These are phyloP conservation scores for Diospyros kaki DNA, from an alignment of 148 eudicot species.

Conservation along the genomic window DNA sequence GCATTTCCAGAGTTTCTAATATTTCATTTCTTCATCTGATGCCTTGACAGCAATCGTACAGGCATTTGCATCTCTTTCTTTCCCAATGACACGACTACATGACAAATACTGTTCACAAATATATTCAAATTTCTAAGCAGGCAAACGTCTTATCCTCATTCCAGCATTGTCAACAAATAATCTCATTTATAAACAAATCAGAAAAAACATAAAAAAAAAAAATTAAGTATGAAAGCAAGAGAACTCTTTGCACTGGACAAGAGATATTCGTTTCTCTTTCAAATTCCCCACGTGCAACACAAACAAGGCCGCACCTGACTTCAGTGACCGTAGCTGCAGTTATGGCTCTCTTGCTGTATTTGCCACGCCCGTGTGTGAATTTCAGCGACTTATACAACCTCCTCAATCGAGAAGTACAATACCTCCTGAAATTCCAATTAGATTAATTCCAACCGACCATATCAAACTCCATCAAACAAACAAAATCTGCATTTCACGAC, in stretches of 20 bases:
- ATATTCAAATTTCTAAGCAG: not conserved
- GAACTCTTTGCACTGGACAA: not conserved
- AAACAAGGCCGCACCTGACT: constrained; percentile 59
- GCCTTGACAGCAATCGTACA: not conserved
- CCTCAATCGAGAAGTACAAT: constrained; percentile 88
- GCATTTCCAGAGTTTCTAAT: not conserved
- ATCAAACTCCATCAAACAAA: not conserved
- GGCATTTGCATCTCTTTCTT: not conserved
- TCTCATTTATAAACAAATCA: not conserved
- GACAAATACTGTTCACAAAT: not conserved
- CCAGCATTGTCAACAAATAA: not conserved
- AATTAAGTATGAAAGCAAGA: not conserved
- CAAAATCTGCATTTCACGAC: not conserved
- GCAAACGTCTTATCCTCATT: not conserved
- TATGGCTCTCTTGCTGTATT: constrained; percentile 62
- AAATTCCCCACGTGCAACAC: not conserved
- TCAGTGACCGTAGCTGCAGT: constrained; percentile 67
- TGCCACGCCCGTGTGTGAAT: constrained; percentile 91
- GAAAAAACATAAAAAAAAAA: not conserved
- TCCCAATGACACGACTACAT: not conserved
- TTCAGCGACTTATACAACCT: constrained; percentile 90
- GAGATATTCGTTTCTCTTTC: not conserved
- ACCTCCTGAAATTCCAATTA: constrained; percentile 45
- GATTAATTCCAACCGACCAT: not conserved
- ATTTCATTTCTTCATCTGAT: not conserved